Percentiles rank a stretch among this genome's conserved stretches.
Conservation (phyloP, 1,139 yeast species). For the Kazachstania sp. region DNA sequence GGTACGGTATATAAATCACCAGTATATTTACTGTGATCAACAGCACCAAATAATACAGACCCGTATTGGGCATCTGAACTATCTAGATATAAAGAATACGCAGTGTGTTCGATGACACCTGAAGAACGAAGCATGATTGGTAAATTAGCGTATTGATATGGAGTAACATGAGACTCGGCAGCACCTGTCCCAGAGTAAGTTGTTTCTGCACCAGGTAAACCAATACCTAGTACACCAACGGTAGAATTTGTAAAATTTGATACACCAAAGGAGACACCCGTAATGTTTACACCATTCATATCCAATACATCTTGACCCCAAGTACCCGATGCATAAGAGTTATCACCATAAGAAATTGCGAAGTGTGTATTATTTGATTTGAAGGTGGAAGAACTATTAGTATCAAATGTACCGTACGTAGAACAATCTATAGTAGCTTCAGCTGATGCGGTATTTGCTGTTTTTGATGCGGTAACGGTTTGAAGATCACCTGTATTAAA, state of each 20-base stretch:
- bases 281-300: constrained; percentile 36
- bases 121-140: constrained; percentile 46
- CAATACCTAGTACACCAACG: constrained; percentile 57
- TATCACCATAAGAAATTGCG: constrained; percentile 51
- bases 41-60: constrained; percentile 48
- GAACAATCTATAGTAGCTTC: constrained; percentile 29
- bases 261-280: constrained; percentile 46
- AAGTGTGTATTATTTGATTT: constrained; percentile 39
- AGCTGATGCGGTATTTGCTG: not conserved
- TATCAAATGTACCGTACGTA: constrained; percentile 38
- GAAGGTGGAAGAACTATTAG: constrained; percentile 39
- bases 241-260: constrained; percentile 46
- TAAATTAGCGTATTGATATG: constrained; percentile 34
- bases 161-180: constrained; percentile 1
- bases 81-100: constrained; percentile 49
- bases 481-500: not conserved
- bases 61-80: constrained; percentile 35
- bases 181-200: constrained; percentile 28
- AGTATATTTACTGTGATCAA: constrained; percentile 39
- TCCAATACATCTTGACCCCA: constrained; percentile 48
- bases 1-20: constrained; percentile 38
- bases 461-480: constrained; percentile 1
- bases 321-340: constrained; percentile 46
- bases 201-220: constrained; percentile 45
- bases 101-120: constrained; percentile 46